A percentile compares a stretch with the other conserved stretches of the same genome.
Evolutionary conservation across 2,329 filamentous ascomycete genomes (phyloP).

Genomic region (Phaeosphaeriaceae sp.): DNA sequence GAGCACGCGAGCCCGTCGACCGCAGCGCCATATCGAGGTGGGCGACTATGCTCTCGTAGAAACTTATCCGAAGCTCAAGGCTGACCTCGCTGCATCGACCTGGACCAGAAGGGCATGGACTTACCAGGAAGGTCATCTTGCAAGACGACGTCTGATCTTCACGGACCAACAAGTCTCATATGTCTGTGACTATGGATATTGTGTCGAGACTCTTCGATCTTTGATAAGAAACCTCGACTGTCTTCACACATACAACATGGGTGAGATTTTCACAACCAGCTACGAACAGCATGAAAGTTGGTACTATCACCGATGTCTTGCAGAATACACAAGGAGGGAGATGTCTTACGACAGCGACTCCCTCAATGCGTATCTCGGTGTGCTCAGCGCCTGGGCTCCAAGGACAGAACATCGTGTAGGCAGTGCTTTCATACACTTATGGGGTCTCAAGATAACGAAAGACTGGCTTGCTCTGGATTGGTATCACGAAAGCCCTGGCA

Average conservation of each 20-base stretch:
- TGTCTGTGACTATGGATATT: background rate
- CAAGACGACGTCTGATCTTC: slow-evolving; percentile 1
- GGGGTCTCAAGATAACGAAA: background rate
- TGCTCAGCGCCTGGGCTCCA: background rate
- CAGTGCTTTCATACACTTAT: background rate
- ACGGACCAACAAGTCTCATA: slow-evolving; percentile 1
- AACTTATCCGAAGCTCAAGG: no score
- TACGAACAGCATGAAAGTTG: no score
- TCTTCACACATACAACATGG: no score
- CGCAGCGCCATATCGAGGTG: no score
- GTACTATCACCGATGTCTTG: background rate
- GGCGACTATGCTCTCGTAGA: no score
- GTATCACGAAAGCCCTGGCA: background rate
- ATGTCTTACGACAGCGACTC: background rate
- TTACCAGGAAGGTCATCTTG: slow-evolving; percentile 2
- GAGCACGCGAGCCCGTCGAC: no score
- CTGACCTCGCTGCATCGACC: background rate
- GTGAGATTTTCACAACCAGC: background rate
- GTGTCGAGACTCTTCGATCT: no score
- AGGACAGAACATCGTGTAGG: background rate
- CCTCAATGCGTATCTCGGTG: background rate
- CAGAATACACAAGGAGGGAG: background rate
- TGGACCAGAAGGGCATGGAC: slow-evolving; percentile 9
- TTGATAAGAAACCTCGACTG: no score
- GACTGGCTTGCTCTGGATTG: background rate